Base-by-base conservation (phyloP, 1,284 basidiomycete genomes). In the Naganishia sp. region DNA sequence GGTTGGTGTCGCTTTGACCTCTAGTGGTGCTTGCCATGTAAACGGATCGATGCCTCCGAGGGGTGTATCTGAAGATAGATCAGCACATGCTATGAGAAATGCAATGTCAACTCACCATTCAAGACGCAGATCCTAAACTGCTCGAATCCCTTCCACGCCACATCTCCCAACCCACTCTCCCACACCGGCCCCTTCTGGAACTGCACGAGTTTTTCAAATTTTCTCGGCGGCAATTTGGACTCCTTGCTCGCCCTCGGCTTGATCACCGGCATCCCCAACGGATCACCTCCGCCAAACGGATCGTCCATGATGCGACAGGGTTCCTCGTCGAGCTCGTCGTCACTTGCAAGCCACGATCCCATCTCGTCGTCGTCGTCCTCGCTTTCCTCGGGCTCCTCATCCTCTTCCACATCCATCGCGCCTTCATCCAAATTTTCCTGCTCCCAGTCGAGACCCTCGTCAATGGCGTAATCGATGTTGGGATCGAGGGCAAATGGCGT, bases 371-470 rank as follows among this genome's bases (percentile, higher is more conserved):
- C 75, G 48, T 72, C 72, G 13, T 39, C 36, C 0, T 73, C 74
- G n/a, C 72, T 72, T 21, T 67, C 70, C 21, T 18, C 11, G 45
- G 75, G 73, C 63, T 78, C 78, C 11, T 77, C 77, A 42, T 79
- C 78, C 54, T 76, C 76, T 11, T 63, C 67, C 4, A 61, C 43
- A 25, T 56, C 56, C 44, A 69, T 57, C 2, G 55, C 68, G n/a
- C 63, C 67, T 48, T 68, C 69, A 4, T 75, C 76, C 0, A 75
- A 75, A 57, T 78, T 76, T 43, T 80, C 78, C 16, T 79, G 78
- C 56, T 76, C 70, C 79, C 79, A 80, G n/a, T 80, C 79, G 57
- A 78, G 75, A 2, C 74, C 76, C 5, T 78, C 79, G 57, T 80
- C 79, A 57, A 78, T 76, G 0, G 77, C 76, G 64, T 80, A 80